A percentile compares a stretch with the other conserved stretches of the same genome.
These are phyloP conservation scores for Arbutus unedo DNA, from an alignment of 148 eudicot genomes.

Conservation along the genomic window DNA sequence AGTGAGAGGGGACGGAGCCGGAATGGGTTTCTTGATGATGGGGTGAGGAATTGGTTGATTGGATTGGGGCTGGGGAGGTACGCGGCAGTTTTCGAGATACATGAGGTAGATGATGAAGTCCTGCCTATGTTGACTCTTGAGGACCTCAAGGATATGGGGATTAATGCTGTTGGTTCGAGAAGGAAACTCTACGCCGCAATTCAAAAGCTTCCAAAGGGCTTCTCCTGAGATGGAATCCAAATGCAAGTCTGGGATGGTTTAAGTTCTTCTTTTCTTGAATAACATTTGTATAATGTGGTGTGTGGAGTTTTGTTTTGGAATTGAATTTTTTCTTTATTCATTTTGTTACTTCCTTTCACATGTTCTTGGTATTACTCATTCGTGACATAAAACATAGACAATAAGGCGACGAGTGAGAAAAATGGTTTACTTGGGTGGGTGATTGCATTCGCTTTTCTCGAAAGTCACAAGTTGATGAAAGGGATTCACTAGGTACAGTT, in stretches of 20 bases:
- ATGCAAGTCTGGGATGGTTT: constrained; percentile 8
- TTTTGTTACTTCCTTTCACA: neutral
- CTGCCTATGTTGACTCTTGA: constrained; percentile 61
- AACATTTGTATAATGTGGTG: neutral
- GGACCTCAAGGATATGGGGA: constrained; percentile 84
- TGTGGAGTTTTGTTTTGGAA: neutral
- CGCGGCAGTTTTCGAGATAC: constrained; percentile 60
- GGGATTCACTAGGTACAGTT: neutral
- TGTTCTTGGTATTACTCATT: neutral
- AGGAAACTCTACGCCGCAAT: constrained; percentile 62
- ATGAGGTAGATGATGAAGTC: constrained; percentile 79
- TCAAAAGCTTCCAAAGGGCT: constrained; percentile 48
- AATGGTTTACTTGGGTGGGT: neutral
- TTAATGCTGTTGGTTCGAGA: constrained; percentile 65
- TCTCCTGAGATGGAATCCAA: constrained; percentile 30
- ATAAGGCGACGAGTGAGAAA: neutral
- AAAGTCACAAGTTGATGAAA: neutral
- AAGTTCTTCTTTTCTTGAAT: constrained; percentile 2
- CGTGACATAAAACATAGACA: neutral
- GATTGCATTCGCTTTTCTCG: neutral
- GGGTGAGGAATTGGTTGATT: constrained; percentile 55
- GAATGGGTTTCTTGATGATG: constrained; percentile 23
- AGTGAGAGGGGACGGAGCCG: neutral
- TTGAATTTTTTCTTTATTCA: constrained; percentile 9
- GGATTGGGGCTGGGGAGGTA: constrained; percentile 58